Percentiles rank a stretch among this genome's conserved stretches.
These are phyloP conservation scores for Saturnispora zaruensis DNA, from an alignment of 805 yeast species.

Conservation along the genomic window DNA sequence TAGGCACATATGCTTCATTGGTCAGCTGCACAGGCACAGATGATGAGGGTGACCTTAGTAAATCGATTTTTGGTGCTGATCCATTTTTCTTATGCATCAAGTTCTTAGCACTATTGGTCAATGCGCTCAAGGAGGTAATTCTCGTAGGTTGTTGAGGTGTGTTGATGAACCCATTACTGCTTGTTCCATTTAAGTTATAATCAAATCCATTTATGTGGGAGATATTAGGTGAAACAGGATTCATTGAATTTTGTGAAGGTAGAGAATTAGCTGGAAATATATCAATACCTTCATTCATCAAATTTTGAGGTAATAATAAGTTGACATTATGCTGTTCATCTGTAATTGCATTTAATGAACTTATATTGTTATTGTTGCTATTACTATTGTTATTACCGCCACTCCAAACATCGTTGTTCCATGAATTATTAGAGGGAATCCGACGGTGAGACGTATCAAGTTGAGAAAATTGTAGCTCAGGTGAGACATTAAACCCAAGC, in stretches of 20 bases:
- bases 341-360: constrained; percentile 8
- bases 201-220: constrained; percentile 11
- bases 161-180: neutral
- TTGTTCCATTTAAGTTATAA: neutral
- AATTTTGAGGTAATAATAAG: constrained; percentile 24
- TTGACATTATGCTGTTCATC: constrained; percentile 17
- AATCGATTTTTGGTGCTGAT: neutral
- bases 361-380: constrained; percentile 3
- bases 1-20: neutral
- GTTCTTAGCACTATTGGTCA: constrained; percentile 12
- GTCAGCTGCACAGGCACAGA: neutral
- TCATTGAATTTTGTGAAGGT: neutral
- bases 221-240: constrained; percentile 12
- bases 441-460: constrained; percentile 6
- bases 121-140: constrained; percentile 17
- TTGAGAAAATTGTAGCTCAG: constrained; percentile 15
- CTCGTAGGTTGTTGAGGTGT: constrained; percentile 10
- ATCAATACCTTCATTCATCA: constrained; percentile 18
- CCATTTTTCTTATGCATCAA: constrained; percentile 4
- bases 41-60: constrained; percentile 7
- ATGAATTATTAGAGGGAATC: constrained; percentile 5
- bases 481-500: constrained; percentile 10
- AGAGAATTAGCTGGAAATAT: neutral
- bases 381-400: constrained; percentile 2
- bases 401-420: constrained; percentile 8